Conservation (phyloP, 148 eudicot species). For the Cornus florida region DNA sequence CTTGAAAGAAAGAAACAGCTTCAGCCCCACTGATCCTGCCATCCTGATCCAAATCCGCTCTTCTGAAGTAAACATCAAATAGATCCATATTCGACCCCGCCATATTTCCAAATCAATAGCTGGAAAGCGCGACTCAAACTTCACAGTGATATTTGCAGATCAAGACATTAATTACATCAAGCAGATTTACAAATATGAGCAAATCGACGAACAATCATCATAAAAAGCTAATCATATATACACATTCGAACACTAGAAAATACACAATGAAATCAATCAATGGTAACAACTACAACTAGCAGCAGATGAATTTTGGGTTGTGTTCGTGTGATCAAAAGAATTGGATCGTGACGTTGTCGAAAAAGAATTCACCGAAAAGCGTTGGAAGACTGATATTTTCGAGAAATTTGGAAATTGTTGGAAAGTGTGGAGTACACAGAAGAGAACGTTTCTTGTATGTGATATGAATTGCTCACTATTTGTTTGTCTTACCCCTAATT, state of each 20-base stretch:
- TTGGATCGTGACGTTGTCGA: conserved; percentile 1
- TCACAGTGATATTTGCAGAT: conserved; percentile 6
- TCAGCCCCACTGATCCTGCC: conserved; percentile 94
- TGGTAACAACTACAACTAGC: too few species aligned
- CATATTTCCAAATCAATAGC: conserved; percentile 26
- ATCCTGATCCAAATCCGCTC: conserved; percentile 93
- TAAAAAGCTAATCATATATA: too few species aligned
- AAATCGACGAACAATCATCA: not conserved
- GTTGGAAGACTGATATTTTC: too few species aligned
- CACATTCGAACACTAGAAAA: too few species aligned
- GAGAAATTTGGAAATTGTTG: not conserved
- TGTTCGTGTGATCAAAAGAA: not conserved
- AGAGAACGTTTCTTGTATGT: not conserved
- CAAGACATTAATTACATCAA: conserved; percentile 1
- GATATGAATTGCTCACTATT: not conserved
- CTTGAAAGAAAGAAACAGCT: conserved; percentile 86
- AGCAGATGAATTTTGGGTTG: too few species aligned
- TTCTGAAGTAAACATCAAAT: conserved; percentile 69
- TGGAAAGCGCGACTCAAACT: not conserved
- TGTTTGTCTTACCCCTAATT: conserved; percentile 5
- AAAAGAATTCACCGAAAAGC: not conserved
- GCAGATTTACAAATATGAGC: conserved; percentile 26
- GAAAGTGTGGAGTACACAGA: not conserved
- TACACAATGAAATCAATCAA: too few species aligned
- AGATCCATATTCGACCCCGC: conserved; percentile 56